phyloP scores from a whole-genome alignment of 768 basidiomycete genomes.

The Lepiota brunneoincarnata region DNA sequence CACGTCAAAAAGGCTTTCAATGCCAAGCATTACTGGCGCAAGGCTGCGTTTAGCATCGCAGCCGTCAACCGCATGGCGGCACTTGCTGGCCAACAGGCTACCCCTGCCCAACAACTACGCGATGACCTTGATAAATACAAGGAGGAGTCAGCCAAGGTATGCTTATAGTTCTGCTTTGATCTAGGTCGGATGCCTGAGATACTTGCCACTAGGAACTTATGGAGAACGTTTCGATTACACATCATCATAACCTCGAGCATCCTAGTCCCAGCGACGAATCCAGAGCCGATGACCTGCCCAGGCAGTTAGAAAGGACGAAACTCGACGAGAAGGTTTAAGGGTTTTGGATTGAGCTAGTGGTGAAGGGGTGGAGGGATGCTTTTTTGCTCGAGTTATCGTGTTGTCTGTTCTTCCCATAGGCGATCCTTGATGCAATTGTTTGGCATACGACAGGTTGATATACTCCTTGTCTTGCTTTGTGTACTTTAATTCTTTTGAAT shows the following conservation, averaged over 20 bases:
- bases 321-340: slow-evolving; percentile 2
- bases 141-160: slow-evolving; percentile 69
- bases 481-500: too few species aligned
- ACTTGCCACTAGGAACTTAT: slow-evolving; percentile 3
- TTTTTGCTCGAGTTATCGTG: too few species aligned
- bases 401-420: too few species aligned
- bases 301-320: slow-evolving; percentile 1
- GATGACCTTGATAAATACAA: slow-evolving; percentile 68
- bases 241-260: slow-evolving; percentile 6
- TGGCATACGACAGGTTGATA: too few species aligned
- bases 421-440: too few species aligned
- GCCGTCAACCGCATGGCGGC: slow-evolving; percentile 80
- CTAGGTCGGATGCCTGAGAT: not conserved
- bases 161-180: not conserved
- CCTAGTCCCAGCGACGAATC: not conserved
- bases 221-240: slow-evolving; percentile 16
- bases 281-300: not conserved
- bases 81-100: slow-evolving; percentile 42
- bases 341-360: too few species aligned
- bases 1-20: slow-evolving; percentile 89
- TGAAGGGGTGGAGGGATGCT: too few species aligned
- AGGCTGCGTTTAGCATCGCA: slow-evolving; percentile 83
- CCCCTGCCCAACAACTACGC: slow-evolving; percentile 48
- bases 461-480: too few species aligned
- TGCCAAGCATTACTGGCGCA: slow-evolving; percentile 85